A percentile compares a stretch with the other conserved stretches of the same genome.
These are phyloP conservation scores for Kokia cookei DNA, from an alignment of 441 rosid genomes.

Conservation along the genomic window DNA sequence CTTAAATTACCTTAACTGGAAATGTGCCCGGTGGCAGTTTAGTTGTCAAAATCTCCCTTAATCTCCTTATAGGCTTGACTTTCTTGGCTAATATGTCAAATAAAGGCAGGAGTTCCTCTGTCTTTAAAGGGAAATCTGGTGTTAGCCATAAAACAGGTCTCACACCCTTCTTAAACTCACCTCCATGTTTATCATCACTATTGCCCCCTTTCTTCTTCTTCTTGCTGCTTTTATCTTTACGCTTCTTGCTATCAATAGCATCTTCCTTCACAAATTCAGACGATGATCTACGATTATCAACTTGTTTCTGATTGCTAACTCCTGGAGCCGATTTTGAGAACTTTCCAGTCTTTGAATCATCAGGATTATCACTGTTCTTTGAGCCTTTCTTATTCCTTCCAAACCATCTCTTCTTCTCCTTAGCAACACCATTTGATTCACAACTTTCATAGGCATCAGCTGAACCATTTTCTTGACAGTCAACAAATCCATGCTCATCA, in stretches of 20 bases:
- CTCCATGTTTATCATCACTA: conserved; percentile 66
- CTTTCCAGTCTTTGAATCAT: conserved; percentile 62
- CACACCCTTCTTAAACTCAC: conserved; percentile 90
- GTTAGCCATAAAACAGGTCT: conserved; percentile 97
- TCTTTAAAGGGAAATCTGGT: conserved; percentile 86
- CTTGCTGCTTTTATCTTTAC: conserved; percentile 65
- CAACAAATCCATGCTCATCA: conserved; percentile 52
- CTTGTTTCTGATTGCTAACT: conserved; percentile 51
- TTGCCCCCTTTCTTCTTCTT: conserved; percentile 64
- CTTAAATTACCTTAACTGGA: conserved; percentile 81
- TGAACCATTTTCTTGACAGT: conserved; percentile 54
- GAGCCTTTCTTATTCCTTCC: conserved; percentile 86
- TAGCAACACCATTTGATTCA: conserved; percentile 50
- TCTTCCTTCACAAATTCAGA: conserved; percentile 60
- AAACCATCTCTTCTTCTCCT: conserved; percentile 96
- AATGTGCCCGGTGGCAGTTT: conserved; percentile 91
- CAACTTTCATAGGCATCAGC: conserved; percentile 47
- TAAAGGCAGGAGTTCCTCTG: conserved; percentile 86
- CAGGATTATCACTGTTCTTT: conserved; percentile 53
- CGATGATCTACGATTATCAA: conserved; percentile 48
- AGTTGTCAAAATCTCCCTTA: conserved; percentile 96
- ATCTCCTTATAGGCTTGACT: conserved; percentile 94
- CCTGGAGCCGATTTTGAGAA: conserved; percentile 76
- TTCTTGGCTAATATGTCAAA: conserved; percentile 98
- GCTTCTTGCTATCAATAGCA: conserved; percentile 48